A percentile compares a stretch with the other conserved stretches of the same genome.
Conservation (phyloP, 2,329 filamentous ascomycete genomes). For the Blumeria hordei region DNA sequence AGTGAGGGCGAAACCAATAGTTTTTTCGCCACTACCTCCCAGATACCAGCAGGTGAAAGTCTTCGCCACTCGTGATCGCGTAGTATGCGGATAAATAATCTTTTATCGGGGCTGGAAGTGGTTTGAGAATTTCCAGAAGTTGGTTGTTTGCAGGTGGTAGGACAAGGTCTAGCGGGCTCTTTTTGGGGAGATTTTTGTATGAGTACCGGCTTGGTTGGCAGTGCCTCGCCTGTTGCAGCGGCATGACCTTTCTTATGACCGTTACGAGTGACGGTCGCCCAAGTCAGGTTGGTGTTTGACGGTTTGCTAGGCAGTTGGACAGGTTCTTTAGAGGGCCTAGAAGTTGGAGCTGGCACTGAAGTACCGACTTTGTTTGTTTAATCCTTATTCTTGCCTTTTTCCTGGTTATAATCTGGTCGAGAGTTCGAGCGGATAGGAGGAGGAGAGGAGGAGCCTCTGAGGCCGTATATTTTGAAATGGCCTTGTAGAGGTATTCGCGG, state of each 20-base stretch:
- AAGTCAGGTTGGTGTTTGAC: background rate
- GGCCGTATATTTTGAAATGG: background rate
- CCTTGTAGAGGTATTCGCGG: background rate
- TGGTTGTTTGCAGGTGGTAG: no score
- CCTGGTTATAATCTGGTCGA: background rate
- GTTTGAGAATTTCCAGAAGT: no score
- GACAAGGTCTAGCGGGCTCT: no score
- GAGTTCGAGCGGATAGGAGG: background rate
- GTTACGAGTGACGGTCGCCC: background rate
- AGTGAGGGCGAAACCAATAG: no score
- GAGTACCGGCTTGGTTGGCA: background rate
- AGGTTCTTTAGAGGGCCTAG: no score
- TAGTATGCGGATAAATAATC: no score
- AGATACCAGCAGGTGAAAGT: no score
- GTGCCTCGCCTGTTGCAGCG: background rate
- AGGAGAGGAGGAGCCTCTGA: background rate
- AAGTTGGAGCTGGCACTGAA: background rate
- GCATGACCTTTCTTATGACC: background rate
- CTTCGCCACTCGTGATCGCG: no score
- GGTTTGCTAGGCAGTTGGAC: no score
- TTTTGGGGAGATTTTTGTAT: no score
- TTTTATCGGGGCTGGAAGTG: no score
- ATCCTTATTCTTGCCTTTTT: background rate
- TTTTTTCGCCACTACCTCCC: no score
- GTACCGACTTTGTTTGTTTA: background rate